Base-by-base conservation (phyloP, 1,284 basidiomycete species). In the Chiua sp. region DNA sequence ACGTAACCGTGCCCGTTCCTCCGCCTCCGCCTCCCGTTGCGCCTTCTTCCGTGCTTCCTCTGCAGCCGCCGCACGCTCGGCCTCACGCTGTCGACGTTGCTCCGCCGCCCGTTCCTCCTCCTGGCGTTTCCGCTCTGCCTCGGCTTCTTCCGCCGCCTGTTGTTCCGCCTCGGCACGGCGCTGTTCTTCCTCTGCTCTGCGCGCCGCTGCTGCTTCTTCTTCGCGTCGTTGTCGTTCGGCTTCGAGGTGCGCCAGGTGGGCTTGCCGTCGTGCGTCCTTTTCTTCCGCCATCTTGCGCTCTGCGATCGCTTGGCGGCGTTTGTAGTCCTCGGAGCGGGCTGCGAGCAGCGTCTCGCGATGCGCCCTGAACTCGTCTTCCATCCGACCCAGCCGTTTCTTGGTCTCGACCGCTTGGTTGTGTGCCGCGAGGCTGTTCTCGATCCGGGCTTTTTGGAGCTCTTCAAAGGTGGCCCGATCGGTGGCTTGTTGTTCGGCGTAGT, bases 401-500 rank as follows among this genome's bases (percentile, higher is more conserved):
- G 91, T 86, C 65, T 86, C 86, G 47, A 97, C 66, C 57, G 91
- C 88, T 58, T 88, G 83, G 63, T 86, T 76, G 73, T 98, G 92
- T 51, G 86, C 81, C 42, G 81, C 74, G 60, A 82, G 82, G 12
- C 89, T 82, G 3, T 81, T 78, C 64, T 92, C 87, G 39, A 88
- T 75, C 22, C 88, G 87, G 7, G 84, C 76, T 55, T 82, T 80
- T 68, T 92, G 89, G 39, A 88, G 77, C 2, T 78, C 75, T 58
- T 93, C 87, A 76, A 93, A 93, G 1, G 87, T 87, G 53, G 82
- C 79, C 23, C 83, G 84, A 77, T 98, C 95, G 51, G 83, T 81
- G 47, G 82, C 82, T 74, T 96, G 93, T 75, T 99, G 97, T 2
- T 82, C 76, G 62, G 93, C 91, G 74, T 98, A 99, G 77, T 98